Percentiles rank a stretch among this genome's conserved stretches.
Conservation (phyloP, 164 flowering plant genomes). For the Piper betle region DNA sequence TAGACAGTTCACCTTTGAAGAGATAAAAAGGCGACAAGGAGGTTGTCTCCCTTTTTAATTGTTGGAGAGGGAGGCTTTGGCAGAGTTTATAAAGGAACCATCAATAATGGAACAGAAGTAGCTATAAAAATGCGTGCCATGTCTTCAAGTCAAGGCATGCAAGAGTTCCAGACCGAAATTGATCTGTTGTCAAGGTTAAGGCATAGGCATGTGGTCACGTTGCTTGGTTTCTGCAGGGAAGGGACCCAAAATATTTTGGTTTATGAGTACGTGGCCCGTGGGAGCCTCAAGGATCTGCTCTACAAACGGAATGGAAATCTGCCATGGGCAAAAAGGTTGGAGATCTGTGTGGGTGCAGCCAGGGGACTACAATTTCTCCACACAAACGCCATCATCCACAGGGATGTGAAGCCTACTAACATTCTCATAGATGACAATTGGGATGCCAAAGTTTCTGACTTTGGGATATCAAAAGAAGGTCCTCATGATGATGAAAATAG, state of each 20-base stretch:
- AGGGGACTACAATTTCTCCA: conserved; percentile 4
- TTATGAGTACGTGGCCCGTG: conserved; percentile 12
- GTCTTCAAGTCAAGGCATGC: conserved; percentile 41
- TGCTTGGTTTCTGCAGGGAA: conserved; percentile 4
- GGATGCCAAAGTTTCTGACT: conserved; percentile 1
- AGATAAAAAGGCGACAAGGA: background rate
- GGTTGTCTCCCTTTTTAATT: background rate
- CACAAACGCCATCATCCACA: conserved; percentile 1
- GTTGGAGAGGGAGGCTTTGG: conserved; percentile 59
- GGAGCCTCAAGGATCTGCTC: conserved; percentile 10
- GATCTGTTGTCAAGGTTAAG: conserved; percentile 5
- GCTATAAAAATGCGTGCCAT: conserved; percentile 56
- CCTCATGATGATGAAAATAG: background rate
- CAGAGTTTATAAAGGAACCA: conserved; percentile 37
- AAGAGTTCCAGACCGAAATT: conserved; percentile 44
- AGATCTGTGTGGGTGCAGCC: background rate
- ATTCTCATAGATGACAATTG: background rate
- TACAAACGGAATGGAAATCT: conserved; percentile 5
- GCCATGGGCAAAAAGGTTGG: conserved; percentile 6
- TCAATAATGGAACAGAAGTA: conserved; percentile 30
- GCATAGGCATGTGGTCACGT: conserved; percentile 6
- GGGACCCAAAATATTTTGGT: conserved; percentile 9
- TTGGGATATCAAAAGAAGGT: background rate
- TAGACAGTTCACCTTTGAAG: background rate
- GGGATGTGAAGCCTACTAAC: background rate